Evolutionary conservation across 345 rosid genomes (phyloP), one percentile per base, ranked within the genome.

Genomic region (Melaleuca quinquenervia): DNA sequence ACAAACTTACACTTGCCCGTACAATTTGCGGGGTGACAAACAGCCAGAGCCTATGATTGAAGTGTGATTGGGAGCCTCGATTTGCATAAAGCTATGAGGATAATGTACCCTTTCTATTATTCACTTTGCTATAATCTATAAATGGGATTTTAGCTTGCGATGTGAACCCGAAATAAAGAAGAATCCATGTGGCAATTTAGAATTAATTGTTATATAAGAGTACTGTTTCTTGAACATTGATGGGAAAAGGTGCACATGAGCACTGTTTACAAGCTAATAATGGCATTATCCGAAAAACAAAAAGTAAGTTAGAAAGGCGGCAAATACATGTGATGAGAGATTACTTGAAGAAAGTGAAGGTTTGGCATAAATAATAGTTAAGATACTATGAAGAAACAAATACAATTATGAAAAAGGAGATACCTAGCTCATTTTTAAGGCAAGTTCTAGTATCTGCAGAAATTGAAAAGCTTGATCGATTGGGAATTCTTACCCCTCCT

Each of bases 371-470:
- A 24, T 56, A 56, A 24, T 10, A 22, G 62, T 2, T n/a, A n/a
- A 24, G 62, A 56, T 56, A 11, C 62, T 24, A 2, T 2, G 27
- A 56, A 24, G 62, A 56, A 56, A 56, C 62, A 24, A 26, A 29
- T 5, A 11, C 64, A 56, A 24, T 0, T 56, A 56, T 24, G 64
- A 56, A 56, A 56, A 56, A 11, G 64, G 64, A 56, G 26, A 56
- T 26, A 11, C 3, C 5, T 11, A 26, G 29, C 15, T 56, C 10
- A 26, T 56, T 56, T 10, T 56, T 26, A 7, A 0, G 16, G 64
- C 2, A 56, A 56, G 0, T 26, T 26, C 64, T 56, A 56, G 5
- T 0, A 26, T 56, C 16, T 56, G 5, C 16, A 2, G 0, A 3
- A 26, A 11, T 11, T 0, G 15, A 26, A 26, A 26, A 56, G 24